Conservation (phyloP, 345 rosid species). For the Tarenaya hassleriana region DNA sequence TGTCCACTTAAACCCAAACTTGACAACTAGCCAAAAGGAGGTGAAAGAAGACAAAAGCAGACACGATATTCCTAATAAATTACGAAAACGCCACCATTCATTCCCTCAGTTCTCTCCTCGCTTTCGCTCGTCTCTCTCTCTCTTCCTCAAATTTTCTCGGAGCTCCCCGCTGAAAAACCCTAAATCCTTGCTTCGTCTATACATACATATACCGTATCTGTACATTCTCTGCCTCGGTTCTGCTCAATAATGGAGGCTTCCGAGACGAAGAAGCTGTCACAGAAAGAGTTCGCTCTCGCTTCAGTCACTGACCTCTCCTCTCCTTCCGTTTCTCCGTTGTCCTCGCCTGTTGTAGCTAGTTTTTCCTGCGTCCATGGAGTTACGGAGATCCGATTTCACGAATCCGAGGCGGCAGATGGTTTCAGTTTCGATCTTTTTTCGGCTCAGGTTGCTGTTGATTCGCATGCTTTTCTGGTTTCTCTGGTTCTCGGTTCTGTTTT, state of each 20-base stretch:
- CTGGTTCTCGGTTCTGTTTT: not conserved
- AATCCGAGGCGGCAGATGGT: slow-evolving; percentile 33
- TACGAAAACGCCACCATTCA: slow-evolving; percentile 17
- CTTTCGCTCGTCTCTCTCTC: slow-evolving; percentile 22
- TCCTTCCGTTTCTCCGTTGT: slow-evolving; percentile 32
- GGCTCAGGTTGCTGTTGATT: slow-evolving; percentile 40
- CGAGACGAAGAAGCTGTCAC: slow-evolving; percentile 27
- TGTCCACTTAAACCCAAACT: no score
- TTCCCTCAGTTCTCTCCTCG: no score
- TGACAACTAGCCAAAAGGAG: no score
- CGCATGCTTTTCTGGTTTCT: slow-evolving; percentile 7
- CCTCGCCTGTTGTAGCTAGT: slow-evolving; percentile 46
- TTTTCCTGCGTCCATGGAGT: slow-evolving; percentile 45
- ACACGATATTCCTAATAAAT: not conserved
- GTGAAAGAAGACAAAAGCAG: no score
- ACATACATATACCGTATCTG: slow-evolving; percentile 2
- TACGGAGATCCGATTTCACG: slow-evolving; percentile 48
- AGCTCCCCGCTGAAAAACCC: slow-evolving; percentile 32
- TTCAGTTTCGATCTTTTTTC: slow-evolving; percentile 40
- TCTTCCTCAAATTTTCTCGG: slow-evolving; percentile 4
- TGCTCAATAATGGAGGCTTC: slow-evolving; percentile 32
- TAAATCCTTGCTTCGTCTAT: slow-evolving; percentile 21
- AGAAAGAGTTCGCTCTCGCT: slow-evolving; percentile 45
- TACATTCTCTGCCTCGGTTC: not conserved
- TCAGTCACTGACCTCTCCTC: slow-evolving; percentile 55